A percentile compares a stretch with the other conserved stretches of the same genome.
These are phyloP conservation scores for Chamaecrista fasciculata DNA, from an alignment of 306 rosid species.

Conservation along the genomic window DNA sequence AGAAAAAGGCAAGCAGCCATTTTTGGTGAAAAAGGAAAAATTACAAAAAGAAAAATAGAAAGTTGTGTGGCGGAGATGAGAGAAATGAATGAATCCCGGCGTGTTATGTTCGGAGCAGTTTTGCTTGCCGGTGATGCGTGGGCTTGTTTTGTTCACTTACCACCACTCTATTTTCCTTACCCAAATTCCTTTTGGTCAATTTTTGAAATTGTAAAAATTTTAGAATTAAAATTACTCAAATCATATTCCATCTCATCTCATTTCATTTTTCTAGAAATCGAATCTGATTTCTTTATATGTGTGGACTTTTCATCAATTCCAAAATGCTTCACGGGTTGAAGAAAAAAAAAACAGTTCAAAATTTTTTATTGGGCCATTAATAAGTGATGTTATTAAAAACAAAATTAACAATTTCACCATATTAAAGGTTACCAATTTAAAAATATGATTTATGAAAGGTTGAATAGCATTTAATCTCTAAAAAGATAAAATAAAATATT, in stretches of 20 bases:
- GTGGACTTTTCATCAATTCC: background rate
- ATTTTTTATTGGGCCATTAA: no score
- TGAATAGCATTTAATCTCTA: no score
- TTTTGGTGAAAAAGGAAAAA: slow-evolving; percentile 24
- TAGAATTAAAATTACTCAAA: background rate
- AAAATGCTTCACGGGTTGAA: background rate
- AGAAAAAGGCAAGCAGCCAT: no score
- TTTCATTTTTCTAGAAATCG: background rate
- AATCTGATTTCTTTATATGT: background rate
- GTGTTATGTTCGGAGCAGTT: background rate
- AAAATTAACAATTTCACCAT: no score
- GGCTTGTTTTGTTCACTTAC: no score
- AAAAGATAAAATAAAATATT: no score
- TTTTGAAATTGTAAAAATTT: slow-evolving; percentile 4
- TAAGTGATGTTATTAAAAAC: no score
- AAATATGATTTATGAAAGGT: no score
- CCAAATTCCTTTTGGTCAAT: slow-evolving; percentile 6
- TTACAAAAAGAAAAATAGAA: background rate
- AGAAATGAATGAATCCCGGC: background rate
- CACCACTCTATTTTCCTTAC: background rate
- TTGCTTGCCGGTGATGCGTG: slow-evolving; percentile 12
- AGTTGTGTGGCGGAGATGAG: background rate
- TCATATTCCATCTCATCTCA: background rate
- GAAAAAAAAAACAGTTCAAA: background rate
- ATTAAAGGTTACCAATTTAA: no score